Evolutionary conservation across 352 stramenopile species (phyloP).

Genomic region (Chrysophaeum taylorii): DNA sequence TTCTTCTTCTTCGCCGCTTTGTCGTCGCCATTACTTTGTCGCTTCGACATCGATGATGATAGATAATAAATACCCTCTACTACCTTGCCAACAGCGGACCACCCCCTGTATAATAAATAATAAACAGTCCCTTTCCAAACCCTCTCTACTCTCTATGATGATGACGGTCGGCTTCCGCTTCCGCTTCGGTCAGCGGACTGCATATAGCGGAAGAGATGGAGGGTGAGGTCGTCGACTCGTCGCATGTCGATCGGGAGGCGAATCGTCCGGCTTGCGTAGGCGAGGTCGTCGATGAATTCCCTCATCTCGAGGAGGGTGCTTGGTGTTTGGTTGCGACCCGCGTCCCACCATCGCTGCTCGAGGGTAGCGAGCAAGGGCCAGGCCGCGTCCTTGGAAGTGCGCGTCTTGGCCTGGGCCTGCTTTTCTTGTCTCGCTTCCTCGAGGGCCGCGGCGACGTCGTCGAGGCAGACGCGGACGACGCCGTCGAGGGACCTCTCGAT

Average conservation of each 20-base stretch:
- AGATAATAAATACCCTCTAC: no score
- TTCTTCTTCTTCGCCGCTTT: no score
- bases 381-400: neutral
- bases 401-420: neutral
- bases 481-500: neutral
- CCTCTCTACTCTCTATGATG: no score
- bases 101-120: no score
- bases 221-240: neutral
- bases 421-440: neutral
- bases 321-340: neutral
- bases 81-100: no score
- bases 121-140: no score
- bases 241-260: neutral
- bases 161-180: no score
- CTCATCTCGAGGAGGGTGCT: no score
- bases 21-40: no score
- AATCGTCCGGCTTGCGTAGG: neutral
- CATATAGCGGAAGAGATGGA: neutral
- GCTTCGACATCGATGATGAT: no score
- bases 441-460: neutral
- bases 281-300: neutral
- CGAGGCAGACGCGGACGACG: neutral
- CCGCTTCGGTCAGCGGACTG: no score
- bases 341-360: neutral
- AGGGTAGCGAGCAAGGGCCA: conserved; percentile 2